These are phyloP conservation scores for Pisolithus orientalis DNA, from an alignment of 768 basidiomycete genomes.

Conservation along the genomic window DNA sequence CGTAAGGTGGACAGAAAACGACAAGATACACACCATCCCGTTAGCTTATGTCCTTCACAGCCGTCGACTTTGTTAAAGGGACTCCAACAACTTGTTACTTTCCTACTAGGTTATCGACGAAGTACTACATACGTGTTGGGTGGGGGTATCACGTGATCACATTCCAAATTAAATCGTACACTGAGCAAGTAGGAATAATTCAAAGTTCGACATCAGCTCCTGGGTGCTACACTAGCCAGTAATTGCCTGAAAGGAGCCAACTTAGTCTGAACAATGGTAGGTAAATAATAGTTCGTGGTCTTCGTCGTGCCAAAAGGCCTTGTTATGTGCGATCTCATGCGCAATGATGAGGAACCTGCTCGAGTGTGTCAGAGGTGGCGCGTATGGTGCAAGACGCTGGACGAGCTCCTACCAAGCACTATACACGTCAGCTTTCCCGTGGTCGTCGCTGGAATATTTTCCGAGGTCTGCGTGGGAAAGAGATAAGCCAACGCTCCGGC, in stretches of 20 bases:
- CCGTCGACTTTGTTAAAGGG: too few species aligned
- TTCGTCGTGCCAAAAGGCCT: conserved; percentile 18
- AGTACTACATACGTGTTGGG: too few species aligned
- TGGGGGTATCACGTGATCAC: too few species aligned
- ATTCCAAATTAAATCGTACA: too few species aligned
- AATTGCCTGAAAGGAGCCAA: not conserved
- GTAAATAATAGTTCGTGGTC: conserved; percentile 19
- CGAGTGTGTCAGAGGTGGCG: not conserved
- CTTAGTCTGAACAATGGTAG: conserved; percentile 8
- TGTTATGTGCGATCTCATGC: conserved; percentile 23
- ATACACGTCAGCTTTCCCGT: not conserved
- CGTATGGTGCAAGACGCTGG: not conserved
- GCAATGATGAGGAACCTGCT: conserved; percentile 23
- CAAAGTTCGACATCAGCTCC: too few species aligned
- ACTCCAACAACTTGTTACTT: too few species aligned
- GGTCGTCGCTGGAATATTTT: not conserved
- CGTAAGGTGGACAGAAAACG: not conserved
- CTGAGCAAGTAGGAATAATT: too few species aligned
- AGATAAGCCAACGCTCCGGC: not conserved
- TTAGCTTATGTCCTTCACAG: not conserved
- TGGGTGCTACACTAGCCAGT: not conserved
- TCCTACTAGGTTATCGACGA: too few species aligned
- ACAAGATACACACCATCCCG: conserved; percentile 17
- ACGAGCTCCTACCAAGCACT: not conserved
- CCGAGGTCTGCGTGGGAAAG: not conserved